Percentiles rank a stretch among this genome's conserved stretches.
Conservation (phyloP, 1,284 basidiomycete species). For the Cutaneotrichosporon arboriforme region DNA sequence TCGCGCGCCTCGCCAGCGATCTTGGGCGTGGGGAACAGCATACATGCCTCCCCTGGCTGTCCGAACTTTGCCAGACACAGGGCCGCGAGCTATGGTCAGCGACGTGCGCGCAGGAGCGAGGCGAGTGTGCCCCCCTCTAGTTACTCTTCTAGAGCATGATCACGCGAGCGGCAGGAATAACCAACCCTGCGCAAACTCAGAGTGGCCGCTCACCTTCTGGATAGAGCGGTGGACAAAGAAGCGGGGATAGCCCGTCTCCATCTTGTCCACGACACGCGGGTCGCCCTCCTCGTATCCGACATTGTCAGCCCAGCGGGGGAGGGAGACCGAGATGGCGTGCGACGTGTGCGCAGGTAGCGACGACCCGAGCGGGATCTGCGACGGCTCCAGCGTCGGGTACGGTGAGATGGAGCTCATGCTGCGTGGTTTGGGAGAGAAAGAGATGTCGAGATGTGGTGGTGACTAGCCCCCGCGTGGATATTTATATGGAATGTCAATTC, state of each 20-base stretch:
- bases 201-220: slow-evolving; percentile 60
- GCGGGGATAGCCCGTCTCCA: slow-evolving; percentile 93
- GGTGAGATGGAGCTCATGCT: too few species aligned
- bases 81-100: slow-evolving; percentile 58
- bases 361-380: slow-evolving; percentile 45
- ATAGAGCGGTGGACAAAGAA: slow-evolving; percentile 92
- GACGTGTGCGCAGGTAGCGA: slow-evolving; percentile 51
- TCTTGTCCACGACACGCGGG: slow-evolving; percentile 69
- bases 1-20: slow-evolving; percentile 68
- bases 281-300: slow-evolving; percentile 91
- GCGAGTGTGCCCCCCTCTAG: too few species aligned
- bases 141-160: neutral
- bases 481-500: too few species aligned
- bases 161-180: too few species aligned
- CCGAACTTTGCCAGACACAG: slow-evolving; percentile 76
- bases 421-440: too few species aligned
- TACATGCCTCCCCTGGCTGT: slow-evolving; percentile 60
- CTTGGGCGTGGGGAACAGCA: slow-evolving; percentile 69
- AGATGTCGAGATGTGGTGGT: too few species aligned
- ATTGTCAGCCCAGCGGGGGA: slow-evolving; percentile 90
- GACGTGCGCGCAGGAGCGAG: neutral
- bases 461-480: too few species aligned
- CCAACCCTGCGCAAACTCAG: neutral
- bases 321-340: slow-evolving; percentile 95
- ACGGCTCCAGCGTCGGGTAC: slow-evolving; percentile 2